Evolutionary conservation across 2,329 filamentous ascomycete genomes (phyloP), one percentile per base, ranked within the genome.

Genomic region (Clonostachys solani): DNA sequence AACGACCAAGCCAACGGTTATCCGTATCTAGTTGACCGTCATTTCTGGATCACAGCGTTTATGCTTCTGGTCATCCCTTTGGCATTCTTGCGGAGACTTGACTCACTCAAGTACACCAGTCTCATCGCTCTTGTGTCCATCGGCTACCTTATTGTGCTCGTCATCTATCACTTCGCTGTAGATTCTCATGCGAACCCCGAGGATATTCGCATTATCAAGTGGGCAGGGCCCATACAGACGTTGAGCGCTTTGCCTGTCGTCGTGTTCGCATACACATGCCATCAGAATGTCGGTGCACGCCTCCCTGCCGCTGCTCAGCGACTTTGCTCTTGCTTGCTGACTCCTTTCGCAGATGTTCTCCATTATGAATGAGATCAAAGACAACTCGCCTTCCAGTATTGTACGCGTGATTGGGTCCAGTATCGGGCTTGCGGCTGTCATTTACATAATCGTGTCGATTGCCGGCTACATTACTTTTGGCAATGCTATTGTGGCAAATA

Each of bases 201-300:
- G 12, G 80, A 85, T 10, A 82, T 99, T 50, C 82, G 87, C 43
- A 71, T 90, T 33, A 76, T 96, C 52, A 72, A 81, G 51, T 96
- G 90, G 86, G 86, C 83, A 40, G 89, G 92, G 8, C 77, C 89
- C 4, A 75, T 95, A 10, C 80, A 87, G 35, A 84, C 87, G 7
- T 74, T 99, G 46, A 90, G 89, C 56, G 92, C 88, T 52, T 82
- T 99, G 53, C 94, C 94, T 0, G 91, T 99, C 46, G 92, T 97
- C 48, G 89, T 99, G 3, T 99, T 99, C 74, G 94, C 92, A n/a
- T 99, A 97, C 65, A 99, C 94, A 2, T 99, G 94, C 64, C 94
- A 99, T 67, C 94, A 99, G 61, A 99, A 99, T 64, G 89, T 94
- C 71, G 54, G 81, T 61, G 33, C 5, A 8, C 33, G 6, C 10